Conservation (phyloP, 176 grass and related monocot genomes). For the Aegilops bicornis region DNA sequence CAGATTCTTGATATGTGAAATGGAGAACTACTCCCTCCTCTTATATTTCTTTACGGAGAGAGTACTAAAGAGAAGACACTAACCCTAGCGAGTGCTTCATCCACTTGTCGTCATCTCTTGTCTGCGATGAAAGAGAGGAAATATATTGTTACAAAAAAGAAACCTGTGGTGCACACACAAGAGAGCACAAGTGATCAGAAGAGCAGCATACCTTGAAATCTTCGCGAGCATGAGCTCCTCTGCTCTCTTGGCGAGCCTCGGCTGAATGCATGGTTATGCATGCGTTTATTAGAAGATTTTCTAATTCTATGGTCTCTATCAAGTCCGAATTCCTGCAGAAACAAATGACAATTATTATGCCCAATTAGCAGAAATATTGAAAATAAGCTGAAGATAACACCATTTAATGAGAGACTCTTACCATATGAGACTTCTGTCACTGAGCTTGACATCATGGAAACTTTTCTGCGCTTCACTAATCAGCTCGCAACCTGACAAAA, state of each 20-base stretch:
- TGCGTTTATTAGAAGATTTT: constrained; percentile 96
- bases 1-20: not conserved
- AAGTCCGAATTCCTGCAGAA: constrained; percentile 85
- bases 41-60: too few species aligned
- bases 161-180: not conserved
- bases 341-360: constrained; percentile 24
- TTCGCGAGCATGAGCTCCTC: constrained; percentile 95
- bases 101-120: constrained; percentile 76
- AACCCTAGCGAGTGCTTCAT: constrained; percentile 76
- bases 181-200: not conserved
- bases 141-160: not conserved
- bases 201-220: constrained; percentile 74
- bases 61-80: constrained; percentile 28
- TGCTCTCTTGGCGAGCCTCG: constrained; percentile 92
- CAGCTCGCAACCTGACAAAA: constrained; percentile 51
- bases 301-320: constrained; percentile 89
- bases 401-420: constrained; percentile 22
- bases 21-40: not conserved
- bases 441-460: constrained; percentile 57
- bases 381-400: constrained; percentile 10
- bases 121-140: constrained; percentile 42
- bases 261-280: constrained; percentile 92
- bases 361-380: not conserved
- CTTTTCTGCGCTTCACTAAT: constrained; percentile 62
- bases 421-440: constrained; percentile 76